Evolutionary conservation across 208 protist species (phyloP), one percentile per base, ranked within the genome.

Genomic region (Trypanosoma melophagium): DNA sequence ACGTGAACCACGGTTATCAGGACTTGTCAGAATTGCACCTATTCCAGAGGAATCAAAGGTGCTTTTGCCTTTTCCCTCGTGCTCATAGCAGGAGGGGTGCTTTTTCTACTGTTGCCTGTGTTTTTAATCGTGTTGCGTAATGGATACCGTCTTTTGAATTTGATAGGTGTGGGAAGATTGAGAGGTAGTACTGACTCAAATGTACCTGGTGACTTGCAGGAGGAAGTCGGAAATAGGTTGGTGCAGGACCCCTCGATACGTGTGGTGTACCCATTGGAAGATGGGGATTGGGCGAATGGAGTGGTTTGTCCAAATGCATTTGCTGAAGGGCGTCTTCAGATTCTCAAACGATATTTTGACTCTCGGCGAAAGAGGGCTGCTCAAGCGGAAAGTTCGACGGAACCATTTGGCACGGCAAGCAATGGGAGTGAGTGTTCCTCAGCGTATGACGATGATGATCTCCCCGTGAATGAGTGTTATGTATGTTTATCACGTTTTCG

Each of bases 401-500:
- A 68, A 21, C 62, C 62, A 19, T 60, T 28, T 21, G 42, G 1
- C 4, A 0, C 17, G n/a, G n/a, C n/a, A n/a, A n/a, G n/a, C n/a
- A n/a, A n/a, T 49, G 3, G 12, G 4, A 12, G 13, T 8, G 40
- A 52, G 3, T 25, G 19, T 3, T 17, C 52, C 40, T 31, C 28
- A 10, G 31, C 21, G 3, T 12, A 47, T 41, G 64, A 61, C 44
- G 52, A 60, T 44, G 52, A 69, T 25, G 64, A 69, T 54, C 1
- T 61, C 9, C 52, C 44, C 4, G 64, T 69, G 40, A 25, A 61
- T 54, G 64, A 69, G 21, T 62, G 64, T 41, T 62, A 69, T 55
- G 55, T 69, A 42, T 69, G 55, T 50, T 24, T 69, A 9, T 69
- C 55, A n/a, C 42, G 12, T 25, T 62, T 62, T 54, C 55, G 55